Conservation (phyloP, 306 rosid species). For the Castanopsis chinensis region DNA sequence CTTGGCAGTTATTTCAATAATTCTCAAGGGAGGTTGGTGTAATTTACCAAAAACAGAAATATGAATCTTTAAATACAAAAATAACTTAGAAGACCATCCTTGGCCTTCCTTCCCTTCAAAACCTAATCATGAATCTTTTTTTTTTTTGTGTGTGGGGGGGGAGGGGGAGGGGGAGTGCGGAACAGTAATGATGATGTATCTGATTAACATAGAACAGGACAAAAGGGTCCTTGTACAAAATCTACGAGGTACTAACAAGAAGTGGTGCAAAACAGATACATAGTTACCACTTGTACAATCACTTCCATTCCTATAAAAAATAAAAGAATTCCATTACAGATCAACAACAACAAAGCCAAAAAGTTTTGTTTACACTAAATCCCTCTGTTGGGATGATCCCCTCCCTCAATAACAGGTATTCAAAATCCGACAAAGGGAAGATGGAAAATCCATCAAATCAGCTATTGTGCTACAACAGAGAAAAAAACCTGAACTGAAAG, state of each 20-base stretch:
- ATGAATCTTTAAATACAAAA: no score
- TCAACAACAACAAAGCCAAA: no score
- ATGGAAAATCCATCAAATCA: neutral
- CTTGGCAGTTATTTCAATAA: no score
- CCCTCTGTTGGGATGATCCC: neutral
- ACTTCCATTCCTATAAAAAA: neutral
- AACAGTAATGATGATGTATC: no score
- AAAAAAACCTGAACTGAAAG: neutral
- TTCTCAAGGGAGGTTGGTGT: no score
- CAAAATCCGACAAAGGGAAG: neutral
- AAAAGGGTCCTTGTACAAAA: neutral
- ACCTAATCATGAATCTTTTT: no score
- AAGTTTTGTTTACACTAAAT: neutral
- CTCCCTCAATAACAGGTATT: neutral
- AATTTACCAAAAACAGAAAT: no score
- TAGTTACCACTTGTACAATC: neutral
- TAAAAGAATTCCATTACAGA: neutral
- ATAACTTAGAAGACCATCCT: no score
- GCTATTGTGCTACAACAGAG: neutral
- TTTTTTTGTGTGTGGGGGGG: no score
- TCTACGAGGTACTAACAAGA: neutral
- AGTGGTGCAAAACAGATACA: neutral
- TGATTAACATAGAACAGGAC: no score
- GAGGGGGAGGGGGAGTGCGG: no score
- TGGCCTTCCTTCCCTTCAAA: no score